Conservation (phyloP, 164 flowering plant genomes). For the Kalanchoe fedtschenkoi region DNA sequence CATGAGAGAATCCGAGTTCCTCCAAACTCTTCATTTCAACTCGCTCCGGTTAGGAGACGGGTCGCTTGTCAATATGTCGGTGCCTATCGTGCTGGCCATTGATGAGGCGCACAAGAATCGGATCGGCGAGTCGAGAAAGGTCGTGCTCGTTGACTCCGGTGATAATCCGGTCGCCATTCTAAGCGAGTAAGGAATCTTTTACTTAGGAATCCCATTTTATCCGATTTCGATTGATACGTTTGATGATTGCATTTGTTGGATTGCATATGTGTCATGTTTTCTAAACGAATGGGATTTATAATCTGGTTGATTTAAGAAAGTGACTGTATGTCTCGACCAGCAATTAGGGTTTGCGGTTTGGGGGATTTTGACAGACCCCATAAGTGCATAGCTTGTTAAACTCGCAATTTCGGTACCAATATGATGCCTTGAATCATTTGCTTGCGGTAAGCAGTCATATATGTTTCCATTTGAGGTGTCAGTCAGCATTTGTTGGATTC, state of each 20-base stretch:
- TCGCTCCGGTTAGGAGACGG: conserved; percentile 70
- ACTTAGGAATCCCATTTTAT: neutral
- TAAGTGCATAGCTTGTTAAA: no score
- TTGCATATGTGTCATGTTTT: no score
- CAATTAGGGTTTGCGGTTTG: no score
- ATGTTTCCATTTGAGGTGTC: no score
- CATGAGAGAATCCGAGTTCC: conserved; percentile 97
- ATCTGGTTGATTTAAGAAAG: no score
- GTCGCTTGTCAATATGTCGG: conserved; percentile 85
- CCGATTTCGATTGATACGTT: neutral
- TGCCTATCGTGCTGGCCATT: conserved; percentile 86
- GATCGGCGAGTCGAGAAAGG: conserved; percentile 45
- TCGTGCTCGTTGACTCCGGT: conserved; percentile 57
- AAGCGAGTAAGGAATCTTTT: conserved; percentile 43
- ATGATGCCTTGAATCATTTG: no score
- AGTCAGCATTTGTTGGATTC: no score
- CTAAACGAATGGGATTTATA: no score
- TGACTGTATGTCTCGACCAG: no score
- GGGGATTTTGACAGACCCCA: no score
- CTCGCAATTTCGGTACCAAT: no score
- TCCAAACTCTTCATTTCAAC: conserved; percentile 99
- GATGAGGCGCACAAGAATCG: conserved; percentile 56
- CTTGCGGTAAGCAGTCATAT: no score
- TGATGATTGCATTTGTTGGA: neutral
- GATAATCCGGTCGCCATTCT: conserved; percentile 58